Evolutionary conservation across 305 asterid genomes (phyloP).

Genomic region (Ilex paraguariensis): DNA sequence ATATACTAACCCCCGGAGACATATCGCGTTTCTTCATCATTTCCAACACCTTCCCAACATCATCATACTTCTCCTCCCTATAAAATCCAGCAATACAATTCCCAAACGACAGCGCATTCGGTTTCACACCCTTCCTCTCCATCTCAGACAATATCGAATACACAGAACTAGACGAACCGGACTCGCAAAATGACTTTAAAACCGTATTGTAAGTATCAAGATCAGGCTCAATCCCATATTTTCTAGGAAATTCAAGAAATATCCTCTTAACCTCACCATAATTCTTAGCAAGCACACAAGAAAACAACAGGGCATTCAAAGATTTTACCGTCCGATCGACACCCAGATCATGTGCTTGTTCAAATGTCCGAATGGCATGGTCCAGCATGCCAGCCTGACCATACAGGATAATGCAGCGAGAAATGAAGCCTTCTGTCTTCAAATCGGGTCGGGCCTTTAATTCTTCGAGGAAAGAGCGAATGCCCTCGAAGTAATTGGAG

Average conservation of each 20-base stretch:
- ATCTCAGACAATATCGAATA: conserved; percentile 65
- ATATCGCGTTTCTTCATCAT: conserved; percentile 52
- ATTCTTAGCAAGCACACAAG: conserved; percentile 60
- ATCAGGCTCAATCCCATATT: conserved; percentile 49
- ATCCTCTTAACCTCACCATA: conserved; percentile 54
- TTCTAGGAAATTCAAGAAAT: conserved; percentile 49
- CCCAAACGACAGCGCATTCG: conserved; percentile 49
- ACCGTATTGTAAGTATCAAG: conserved; percentile 64
- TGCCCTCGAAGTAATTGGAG: conserved; percentile 36
- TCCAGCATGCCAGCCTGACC: conserved; percentile 59
- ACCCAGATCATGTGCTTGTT: conserved; percentile 52
- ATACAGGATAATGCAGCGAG: conserved; percentile 62
- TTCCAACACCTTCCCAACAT: conserved; percentile 58
- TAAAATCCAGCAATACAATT: conserved; percentile 61
- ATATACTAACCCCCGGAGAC: conserved; percentile 36
- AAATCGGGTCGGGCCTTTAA: conserved; percentile 36
- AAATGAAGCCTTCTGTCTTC: conserved; percentile 37
- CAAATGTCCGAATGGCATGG: conserved; percentile 60
- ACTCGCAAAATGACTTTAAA: conserved; percentile 64
- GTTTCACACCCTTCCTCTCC: conserved; percentile 54
- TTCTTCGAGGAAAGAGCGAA: conserved; percentile 49
- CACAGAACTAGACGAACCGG: conserved; percentile 48
- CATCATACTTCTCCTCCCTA: conserved; percentile 48
- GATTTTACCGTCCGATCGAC: conserved; percentile 43
- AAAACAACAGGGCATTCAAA: conserved; percentile 52